phyloP scores from a whole-genome alignment of 495 filamentous ascomycete species.

The Glonium stellatum region DNA sequence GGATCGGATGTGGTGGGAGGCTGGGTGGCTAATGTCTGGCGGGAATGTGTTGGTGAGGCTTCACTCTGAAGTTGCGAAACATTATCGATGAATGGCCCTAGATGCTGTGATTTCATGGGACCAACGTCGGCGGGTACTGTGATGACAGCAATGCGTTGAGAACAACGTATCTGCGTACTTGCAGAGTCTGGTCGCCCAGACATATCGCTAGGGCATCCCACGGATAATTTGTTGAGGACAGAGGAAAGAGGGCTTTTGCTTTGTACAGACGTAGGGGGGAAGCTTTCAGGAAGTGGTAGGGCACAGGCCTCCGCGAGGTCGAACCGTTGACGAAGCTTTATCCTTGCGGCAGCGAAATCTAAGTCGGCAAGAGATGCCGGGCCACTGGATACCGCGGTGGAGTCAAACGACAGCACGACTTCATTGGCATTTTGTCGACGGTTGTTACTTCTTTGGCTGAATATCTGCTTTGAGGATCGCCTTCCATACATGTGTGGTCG shows the following conservation, averaged over 20 bases:
- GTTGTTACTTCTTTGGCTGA: not conserved
- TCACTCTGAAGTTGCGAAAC: no score
- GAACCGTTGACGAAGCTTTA: not conserved
- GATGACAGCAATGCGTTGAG: not conserved
- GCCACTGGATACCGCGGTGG: not conserved
- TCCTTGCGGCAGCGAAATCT: not conserved
- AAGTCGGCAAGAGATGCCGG: not conserved
- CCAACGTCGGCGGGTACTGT: not conserved
- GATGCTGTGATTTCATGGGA: not conserved
- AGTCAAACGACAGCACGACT: not conserved
- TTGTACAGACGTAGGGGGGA: not conserved
- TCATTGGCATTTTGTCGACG: not conserved
- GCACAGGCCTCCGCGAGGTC: not conserved
- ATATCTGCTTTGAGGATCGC: not conserved
- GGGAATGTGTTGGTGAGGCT: no score
- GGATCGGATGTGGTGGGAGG: no score
- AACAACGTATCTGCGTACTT: not conserved
- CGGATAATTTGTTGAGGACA: not conserved
- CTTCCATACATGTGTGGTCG: not conserved
- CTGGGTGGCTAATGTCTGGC: no score
- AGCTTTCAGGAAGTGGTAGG: not conserved
- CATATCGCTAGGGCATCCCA: not conserved
- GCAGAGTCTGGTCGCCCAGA: not conserved
- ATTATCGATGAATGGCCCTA: not conserved
- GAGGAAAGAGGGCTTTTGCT: not conserved